A percentile compares a stretch with the other conserved stretches of the same genome.
phyloP scores from a whole-genome alignment of 2,329 filamentous ascomycete species.

The Pochonia chlamydosporia region DNA sequence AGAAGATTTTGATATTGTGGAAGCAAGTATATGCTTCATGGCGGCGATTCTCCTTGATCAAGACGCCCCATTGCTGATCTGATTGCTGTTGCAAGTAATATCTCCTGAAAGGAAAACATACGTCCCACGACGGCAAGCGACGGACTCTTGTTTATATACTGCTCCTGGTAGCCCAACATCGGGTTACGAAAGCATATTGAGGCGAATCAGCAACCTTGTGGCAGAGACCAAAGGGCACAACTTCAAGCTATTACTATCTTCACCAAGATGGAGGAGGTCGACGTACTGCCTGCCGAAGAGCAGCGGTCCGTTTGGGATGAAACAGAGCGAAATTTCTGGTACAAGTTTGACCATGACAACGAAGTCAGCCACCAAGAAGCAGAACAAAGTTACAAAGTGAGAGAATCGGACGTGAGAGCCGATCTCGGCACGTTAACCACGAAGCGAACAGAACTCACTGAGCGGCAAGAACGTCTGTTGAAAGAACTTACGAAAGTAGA shows the following conservation, averaged over 20 bases:
- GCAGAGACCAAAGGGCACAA: neutral
- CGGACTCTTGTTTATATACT: too few relatives aligned
- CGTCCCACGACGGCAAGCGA: too few relatives aligned
- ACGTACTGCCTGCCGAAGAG: slow-evolving; percentile 26
- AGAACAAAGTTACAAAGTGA: slow-evolving; percentile 19
- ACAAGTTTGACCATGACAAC: slow-evolving; percentile 19
- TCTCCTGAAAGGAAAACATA: too few relatives aligned
- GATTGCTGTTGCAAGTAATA: too few relatives aligned
- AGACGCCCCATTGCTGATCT: too few relatives aligned
- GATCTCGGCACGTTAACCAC: slow-evolving; percentile 23
- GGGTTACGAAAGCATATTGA: too few relatives aligned
- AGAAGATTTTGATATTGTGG: too few relatives aligned
- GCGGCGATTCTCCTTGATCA: too few relatives aligned
- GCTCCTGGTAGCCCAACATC: too few relatives aligned
- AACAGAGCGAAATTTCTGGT: slow-evolving; percentile 30
- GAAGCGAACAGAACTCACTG: slow-evolving; percentile 20
- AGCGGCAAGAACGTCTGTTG: slow-evolving; percentile 21
- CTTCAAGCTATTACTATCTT: neutral
- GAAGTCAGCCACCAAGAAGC: slow-evolving; percentile 16
- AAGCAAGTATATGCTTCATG: too few relatives aligned
- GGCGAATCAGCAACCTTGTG: too few relatives aligned
- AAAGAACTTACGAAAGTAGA: slow-evolving; percentile 29
- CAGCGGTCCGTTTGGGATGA: slow-evolving; percentile 28
- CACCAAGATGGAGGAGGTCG: slow-evolving; percentile 13
- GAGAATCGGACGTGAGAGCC: slow-evolving; percentile 19